Evolutionary conservation across 1,284 basidiomycete genomes (phyloP).

Genomic region (Entoloma clypeatum): DNA sequence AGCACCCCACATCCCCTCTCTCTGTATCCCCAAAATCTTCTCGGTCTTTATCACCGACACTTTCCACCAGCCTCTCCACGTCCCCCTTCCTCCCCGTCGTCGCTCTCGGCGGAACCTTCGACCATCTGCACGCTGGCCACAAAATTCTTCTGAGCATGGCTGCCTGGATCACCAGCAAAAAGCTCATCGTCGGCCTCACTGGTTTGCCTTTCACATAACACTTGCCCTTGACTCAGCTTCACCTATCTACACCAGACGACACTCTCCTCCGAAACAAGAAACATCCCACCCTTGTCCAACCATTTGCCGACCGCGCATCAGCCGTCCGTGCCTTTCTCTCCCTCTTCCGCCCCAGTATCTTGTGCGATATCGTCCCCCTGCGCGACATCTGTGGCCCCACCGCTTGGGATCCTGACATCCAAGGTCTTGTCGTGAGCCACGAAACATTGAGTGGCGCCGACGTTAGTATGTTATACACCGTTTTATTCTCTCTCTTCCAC

Average conservation of each 20-base stretch:
- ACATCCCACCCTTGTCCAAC: slow-evolving; percentile 68
- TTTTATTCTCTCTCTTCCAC: slow-evolving; percentile 4
- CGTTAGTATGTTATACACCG: slow-evolving; percentile 61
- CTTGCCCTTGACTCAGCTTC: slow-evolving; percentile 11
- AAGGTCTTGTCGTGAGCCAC: slow-evolving; percentile 82
- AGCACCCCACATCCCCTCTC: slow-evolving; percentile 17
- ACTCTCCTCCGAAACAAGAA: slow-evolving; percentile 73
- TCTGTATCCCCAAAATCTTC: slow-evolving; percentile 4
- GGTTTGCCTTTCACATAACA: slow-evolving; percentile 41
- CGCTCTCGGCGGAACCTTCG: slow-evolving; percentile 77
- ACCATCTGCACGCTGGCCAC: slow-evolving; percentile 96
- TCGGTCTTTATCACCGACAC: slow-evolving; percentile 8
- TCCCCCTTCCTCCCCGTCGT: slow-evolving; percentile 50
- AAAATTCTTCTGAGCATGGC: slow-evolving; percentile 95
- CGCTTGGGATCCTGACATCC: slow-evolving; percentile 76
- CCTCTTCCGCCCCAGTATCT: slow-evolving; percentile 62
- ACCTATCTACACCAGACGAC: slow-evolving; percentile 49
- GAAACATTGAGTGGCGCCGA: slow-evolving; percentile 79
- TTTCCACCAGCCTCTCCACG: slow-evolving; percentile 10
- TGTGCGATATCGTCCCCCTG: slow-evolving; percentile 67
- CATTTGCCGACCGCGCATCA: slow-evolving; percentile 52
- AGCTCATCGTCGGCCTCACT: slow-evolving; percentile 88
- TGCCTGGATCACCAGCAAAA: slow-evolving; percentile 73
- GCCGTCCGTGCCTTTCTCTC: slow-evolving; percentile 61
- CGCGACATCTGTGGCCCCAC: slow-evolving; percentile 88